A percentile compares a stretch with the other conserved stretches of the same genome.
Conservation (phyloP, 768 basidiomycete species). For the Guyanaporus albipodus region DNA sequence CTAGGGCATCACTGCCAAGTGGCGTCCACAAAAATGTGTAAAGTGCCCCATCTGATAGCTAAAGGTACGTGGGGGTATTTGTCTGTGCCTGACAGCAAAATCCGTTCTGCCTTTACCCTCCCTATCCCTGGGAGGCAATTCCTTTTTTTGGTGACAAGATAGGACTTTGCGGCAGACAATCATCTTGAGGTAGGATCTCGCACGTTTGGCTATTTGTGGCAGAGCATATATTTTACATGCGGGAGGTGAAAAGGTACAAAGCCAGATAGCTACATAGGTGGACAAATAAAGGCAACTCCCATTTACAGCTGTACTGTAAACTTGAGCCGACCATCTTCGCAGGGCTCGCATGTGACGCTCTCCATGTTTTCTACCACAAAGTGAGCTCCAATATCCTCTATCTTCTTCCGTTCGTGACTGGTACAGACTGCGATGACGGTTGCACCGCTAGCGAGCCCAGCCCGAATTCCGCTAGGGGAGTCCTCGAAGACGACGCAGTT, state of each 20-base stretch:
- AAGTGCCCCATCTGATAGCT: too few species aligned
- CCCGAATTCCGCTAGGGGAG: conserved; percentile 59
- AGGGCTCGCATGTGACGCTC: conserved; percentile 38
- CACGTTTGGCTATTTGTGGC: not conserved
- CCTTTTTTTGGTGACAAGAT: not conserved
- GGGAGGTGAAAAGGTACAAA: not conserved
- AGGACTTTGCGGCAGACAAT: not conserved
- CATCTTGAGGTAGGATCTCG: not conserved
- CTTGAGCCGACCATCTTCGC: conserved; percentile 40
- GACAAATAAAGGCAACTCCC: not conserved
- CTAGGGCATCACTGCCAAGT: too few species aligned
- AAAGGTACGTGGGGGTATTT: too few species aligned
- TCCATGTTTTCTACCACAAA: conserved; percentile 55
- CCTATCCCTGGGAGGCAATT: not conserved
- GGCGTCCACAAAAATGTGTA: too few species aligned
- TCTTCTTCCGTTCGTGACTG: conserved; percentile 54
- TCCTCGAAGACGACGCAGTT: conserved; percentile 80
- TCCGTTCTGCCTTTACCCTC: not conserved
- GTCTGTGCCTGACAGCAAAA: not conserved
- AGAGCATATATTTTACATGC: conserved; percentile 1
- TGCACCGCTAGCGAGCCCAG: conserved; percentile 70
- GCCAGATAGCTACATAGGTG: not conserved
- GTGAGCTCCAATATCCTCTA: conserved; percentile 54
- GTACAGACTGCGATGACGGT: conserved; percentile 75
- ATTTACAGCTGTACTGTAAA: conserved; percentile 37